phyloP scores from a whole-genome alignment of 495 filamentous ascomycete species.

The Apodospora peruviana region DNA sequence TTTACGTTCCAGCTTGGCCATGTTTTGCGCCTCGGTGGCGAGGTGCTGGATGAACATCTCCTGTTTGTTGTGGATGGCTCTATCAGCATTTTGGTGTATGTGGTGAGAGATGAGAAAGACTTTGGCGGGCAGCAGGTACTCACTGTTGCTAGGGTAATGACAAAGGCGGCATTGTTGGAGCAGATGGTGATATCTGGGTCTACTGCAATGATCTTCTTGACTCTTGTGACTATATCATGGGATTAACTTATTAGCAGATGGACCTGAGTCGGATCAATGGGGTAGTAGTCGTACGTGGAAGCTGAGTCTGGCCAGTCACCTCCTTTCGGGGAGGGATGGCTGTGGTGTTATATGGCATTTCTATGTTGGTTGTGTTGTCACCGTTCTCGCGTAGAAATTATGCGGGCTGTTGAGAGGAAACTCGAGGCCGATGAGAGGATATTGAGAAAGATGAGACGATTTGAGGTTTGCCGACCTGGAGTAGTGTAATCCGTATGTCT shows the following conservation, averaged over 20 bases:
- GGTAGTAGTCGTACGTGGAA: conserved; percentile 63
- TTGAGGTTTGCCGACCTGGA: too few species aligned
- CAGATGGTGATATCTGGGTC: conserved; percentile 81
- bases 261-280: too few species aligned
- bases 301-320: conserved; percentile 73
- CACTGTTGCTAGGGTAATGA: conserved; percentile 85
- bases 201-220: conserved; percentile 86
- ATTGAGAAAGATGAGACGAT: too few species aligned
- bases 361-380: background rate
- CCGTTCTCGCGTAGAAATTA: background rate
- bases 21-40: conserved; percentile 75
- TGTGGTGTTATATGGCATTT: conserved; percentile 86
- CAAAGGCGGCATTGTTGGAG: conserved; percentile 91
- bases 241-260: too few species aligned
- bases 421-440: too few species aligned
- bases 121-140: conserved; percentile 10
- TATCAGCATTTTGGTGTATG: background rate
- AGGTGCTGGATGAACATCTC: conserved; percentile 97
- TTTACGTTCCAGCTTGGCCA: conserved; percentile 84
- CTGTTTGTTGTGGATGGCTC: conserved; percentile 30
- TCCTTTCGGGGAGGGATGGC: conserved; percentile 75
- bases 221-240: conserved; percentile 64
- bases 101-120: conserved; percentile 1
- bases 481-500: too few species aligned
- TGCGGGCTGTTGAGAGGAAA: too few species aligned